Evolutionary conservation across 2,329 filamentous ascomycete species (phyloP), one percentile per base, ranked within the genome.

Genomic region (Epichloe bromicola): DNA sequence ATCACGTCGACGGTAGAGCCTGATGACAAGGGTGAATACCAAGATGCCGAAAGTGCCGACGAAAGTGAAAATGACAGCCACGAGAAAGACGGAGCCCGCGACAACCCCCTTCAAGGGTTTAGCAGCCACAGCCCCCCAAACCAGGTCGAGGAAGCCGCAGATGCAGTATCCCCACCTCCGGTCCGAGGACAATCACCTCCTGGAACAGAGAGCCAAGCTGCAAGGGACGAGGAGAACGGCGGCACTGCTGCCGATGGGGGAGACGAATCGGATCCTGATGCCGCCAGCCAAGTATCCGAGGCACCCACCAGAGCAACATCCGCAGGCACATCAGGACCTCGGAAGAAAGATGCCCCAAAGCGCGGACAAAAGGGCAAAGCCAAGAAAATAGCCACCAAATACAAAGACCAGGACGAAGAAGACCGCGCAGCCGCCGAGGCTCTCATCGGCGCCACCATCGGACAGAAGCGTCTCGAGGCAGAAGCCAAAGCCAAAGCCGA

Each of bases 381-480:
- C 42, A 95, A 94, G 72, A 95, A 93, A 66, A 82, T 88, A 2
- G 88, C 88, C 3, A 73, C 80, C 53, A 96, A 95, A 65, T 98
- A 98, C 69, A 91, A 86, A 44, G 74, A 94, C 59, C 93, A 97
- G 73, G 91, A 97, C 59, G 89, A 95, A 51, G 91, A 95, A 67
- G 93, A 98, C 61, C 87, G 89, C 12, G 79, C 78, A 6, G 78
- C 90, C 0, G 88, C 89, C 34, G 85, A 96, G 67, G 77, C 82
- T 23, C 76, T 97, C n/a, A 81, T 95, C n/a, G 93, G 93, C 39
- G 83, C 87, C 2, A 72, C 76, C 53, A 76, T 77, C 0, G 83
- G 83, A 1, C 77, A 79, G 38, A 76, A 86, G 58, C 82, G 82
- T 55, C 80, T 78, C 14, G 80, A 85, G 58, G 84, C 82, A 2